These are phyloP conservation scores for Monilinia vaccinii-corymbosi DNA, from an alignment of 2,329 filamentous ascomycete species.

Conservation along the genomic window DNA sequence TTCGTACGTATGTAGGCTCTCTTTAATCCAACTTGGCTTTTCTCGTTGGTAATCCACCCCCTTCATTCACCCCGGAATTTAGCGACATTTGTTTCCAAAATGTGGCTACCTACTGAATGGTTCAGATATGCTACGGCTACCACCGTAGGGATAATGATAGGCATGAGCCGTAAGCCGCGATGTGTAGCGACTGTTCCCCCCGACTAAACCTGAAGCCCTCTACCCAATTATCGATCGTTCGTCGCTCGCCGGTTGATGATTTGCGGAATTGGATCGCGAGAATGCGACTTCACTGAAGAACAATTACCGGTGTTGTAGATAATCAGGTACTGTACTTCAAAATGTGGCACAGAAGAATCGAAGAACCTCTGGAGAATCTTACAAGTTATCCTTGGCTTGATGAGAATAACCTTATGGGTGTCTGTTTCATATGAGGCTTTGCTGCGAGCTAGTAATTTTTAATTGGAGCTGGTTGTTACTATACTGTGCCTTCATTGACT, in stretches of 20 bases:
- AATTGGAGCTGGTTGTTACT: background rate
- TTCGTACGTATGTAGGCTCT: background rate
- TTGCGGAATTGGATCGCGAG: background rate
- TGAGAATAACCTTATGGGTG: background rate
- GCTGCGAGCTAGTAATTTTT: background rate
- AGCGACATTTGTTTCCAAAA: background rate
- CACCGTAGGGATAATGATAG: constrained; percentile 1
- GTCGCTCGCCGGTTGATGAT: background rate
- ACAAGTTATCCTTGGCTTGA: background rate
- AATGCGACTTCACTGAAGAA: background rate
- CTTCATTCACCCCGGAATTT: background rate
- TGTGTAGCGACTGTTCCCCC: background rate
- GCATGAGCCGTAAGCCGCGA: background rate
- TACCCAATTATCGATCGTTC: background rate
- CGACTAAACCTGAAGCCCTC: background rate
- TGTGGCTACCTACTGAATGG: background rate
- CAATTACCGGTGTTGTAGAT: background rate
- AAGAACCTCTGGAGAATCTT: background rate
- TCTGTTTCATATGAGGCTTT: background rate
- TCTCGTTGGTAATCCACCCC: background rate
- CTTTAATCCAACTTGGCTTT: background rate
- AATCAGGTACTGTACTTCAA: background rate
- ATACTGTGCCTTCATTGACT: background rate
- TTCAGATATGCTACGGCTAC: background rate
- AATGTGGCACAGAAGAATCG: background rate